Conservation (phyloP, 257 asterid genomes). For the Rauvolfia tetraphylla region DNA sequence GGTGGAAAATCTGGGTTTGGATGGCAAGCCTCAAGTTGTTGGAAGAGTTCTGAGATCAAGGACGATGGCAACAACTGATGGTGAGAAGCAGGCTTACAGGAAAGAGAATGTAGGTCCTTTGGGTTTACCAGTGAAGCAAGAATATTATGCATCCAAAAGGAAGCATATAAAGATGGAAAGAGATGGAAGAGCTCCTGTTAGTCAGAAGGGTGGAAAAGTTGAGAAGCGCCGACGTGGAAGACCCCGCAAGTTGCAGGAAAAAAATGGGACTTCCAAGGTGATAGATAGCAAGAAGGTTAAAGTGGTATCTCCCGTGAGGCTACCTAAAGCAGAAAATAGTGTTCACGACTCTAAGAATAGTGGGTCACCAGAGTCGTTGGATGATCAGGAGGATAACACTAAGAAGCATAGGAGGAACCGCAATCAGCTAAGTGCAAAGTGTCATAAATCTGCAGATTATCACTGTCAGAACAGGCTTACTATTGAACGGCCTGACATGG, state of each 20-base stretch:
- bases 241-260: slow-evolving; percentile 26
- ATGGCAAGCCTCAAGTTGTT: slow-evolving; percentile 25
- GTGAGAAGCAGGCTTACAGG: slow-evolving; percentile 36
- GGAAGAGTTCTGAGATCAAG: slow-evolving; percentile 82
- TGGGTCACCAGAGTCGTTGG: neutral
- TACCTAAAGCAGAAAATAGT: slow-evolving; percentile 16
- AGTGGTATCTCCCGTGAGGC: slow-evolving; percentile 1
- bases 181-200: slow-evolving; percentile 12
- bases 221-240: slow-evolving; percentile 35
- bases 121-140: slow-evolving; percentile 17
- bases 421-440: slow-evolving; percentile 8
- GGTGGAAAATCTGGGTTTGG: slow-evolving; percentile 15
- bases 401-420: neutral
- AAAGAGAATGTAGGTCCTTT: slow-evolving; percentile 21
- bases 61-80: slow-evolving; percentile 44
- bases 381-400: neutral
- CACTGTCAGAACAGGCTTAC: slow-evolving; percentile 23
- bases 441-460: slow-evolving; percentile 6
- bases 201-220: slow-evolving; percentile 14
- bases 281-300: slow-evolving; percentile 13
- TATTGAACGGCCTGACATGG: slow-evolving; percentile 8
- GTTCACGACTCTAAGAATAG: slow-evolving; percentile 19
- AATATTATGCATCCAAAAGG: slow-evolving; percentile 4
- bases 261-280: slow-evolving; percentile 17
- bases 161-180: slow-evolving; percentile 9